Evolutionary conservation across 2,329 filamentous ascomycete genomes (phyloP), one percentile per base, ranked within the genome.

Genomic region (Aspergillus thermomutatus): DNA sequence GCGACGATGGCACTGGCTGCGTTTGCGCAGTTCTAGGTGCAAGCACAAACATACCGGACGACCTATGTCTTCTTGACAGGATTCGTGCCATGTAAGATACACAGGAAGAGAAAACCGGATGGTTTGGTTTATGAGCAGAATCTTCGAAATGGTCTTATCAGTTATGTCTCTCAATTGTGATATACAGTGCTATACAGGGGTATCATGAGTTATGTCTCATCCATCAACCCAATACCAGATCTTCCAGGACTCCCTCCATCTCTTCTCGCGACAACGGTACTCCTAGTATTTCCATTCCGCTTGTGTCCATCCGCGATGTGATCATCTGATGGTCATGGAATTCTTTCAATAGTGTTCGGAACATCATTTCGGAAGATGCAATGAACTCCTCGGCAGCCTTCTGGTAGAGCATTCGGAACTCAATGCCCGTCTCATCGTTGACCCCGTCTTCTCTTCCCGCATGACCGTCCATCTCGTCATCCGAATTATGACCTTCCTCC

Each of bases 251-350:
- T 1, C 83, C 87, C 73, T 97, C 93, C 69, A 97, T 80, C 75
- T 99, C 94, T 62, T 96, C 92, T 64, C 87, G 88, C 46, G 87
- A 82, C 69, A 97, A 91, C 0, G 94, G 94, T 14, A 96, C 85
- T 63, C 90, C 89, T 49, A 99, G 75, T 52, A 94, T 79, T 71
- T 97, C 94, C 2, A 89, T 92, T 3, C 94, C 94, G 55, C 92
- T 79, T 0, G 84, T 83, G 72, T 99, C 93, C 69, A 93, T 93
- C 60, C 87, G 85, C 60, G 90, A 95, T 54, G 91, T 91, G 61
- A 99, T 89, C 86, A 99, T 97, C 69, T 97, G 91, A 78, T 99
- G 94, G 68, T 99, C 94, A 71, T 97, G 91, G 73, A 99, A 94
- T 83, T 99, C 94, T 77, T 97, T 97, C 60, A 99, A 76, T 70